Conservation (phyloP, 345 rosid species). For the Leavenworthia alabamica region DNA sequence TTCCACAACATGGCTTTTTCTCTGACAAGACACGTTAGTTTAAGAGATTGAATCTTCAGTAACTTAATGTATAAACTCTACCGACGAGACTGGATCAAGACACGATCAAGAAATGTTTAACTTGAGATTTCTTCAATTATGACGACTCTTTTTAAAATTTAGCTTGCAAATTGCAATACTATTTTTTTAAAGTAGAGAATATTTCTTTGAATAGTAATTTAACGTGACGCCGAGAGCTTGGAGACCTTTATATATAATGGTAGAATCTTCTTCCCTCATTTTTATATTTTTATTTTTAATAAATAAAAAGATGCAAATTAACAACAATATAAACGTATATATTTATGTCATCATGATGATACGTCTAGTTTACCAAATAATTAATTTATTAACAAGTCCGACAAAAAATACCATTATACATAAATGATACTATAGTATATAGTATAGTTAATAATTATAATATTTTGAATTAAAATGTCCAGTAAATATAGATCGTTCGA, state of each 20-base stretch:
- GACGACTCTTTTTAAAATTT: slow-evolving; percentile 1
- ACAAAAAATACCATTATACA: background rate
- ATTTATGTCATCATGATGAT: background rate
- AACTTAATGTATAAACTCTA: slow-evolving; percentile 4
- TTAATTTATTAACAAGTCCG: background rate
- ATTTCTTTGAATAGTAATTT: slow-evolving; percentile 24
- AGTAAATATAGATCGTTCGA: background rate
- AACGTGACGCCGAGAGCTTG: slow-evolving; percentile 31
- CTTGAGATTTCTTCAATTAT: background rate
- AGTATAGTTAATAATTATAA: background rate
- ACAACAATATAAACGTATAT: background rate
- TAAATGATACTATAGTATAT: too few relatives aligned
- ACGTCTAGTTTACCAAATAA: background rate
- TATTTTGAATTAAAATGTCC: background rate
- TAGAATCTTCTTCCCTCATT: slow-evolving; percentile 20
- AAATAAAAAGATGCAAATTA: background rate
- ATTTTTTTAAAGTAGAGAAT: background rate
- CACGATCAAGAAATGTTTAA: background rate
- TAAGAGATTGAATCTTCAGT: background rate
- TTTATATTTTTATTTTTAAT: slow-evolving; percentile 4
- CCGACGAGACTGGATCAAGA: background rate
- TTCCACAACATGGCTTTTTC: slow-evolving; percentile 12
- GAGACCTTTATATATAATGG: slow-evolving; percentile 29
- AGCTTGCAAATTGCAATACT: background rate
- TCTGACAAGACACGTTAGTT: background rate